Evolutionary conservation across 1,284 basidiomycete species (phyloP).

Genomic region (Leccinum griseonigrum): DNA sequence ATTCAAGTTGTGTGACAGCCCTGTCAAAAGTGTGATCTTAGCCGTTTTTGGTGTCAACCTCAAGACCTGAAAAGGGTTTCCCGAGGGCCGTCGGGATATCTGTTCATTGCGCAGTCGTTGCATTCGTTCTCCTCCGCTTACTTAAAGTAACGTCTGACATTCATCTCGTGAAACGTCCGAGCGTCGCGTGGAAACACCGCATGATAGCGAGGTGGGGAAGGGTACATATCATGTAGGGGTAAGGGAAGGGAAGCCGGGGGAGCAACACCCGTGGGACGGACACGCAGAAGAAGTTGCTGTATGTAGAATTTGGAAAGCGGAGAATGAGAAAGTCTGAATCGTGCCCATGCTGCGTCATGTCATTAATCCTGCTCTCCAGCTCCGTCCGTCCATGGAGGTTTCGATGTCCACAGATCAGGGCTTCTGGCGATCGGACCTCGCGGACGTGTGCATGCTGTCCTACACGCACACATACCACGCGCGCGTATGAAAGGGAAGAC

Average conservation of each 20-base stretch:
- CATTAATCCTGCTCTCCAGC: background rate
- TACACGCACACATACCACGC: background rate
- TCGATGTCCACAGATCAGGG: too few species aligned
- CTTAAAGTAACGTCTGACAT: background rate
- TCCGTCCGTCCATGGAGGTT: background rate
- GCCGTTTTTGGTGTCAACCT: background rate
- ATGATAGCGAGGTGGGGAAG: background rate
- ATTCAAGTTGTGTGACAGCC: background rate
- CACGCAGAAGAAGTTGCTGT: background rate
- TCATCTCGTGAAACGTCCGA: constrained; percentile 22
- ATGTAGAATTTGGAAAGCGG: background rate
- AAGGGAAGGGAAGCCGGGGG: background rate
- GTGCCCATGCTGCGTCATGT: background rate
- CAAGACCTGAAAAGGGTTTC: constrained; percentile 15
- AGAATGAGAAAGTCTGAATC: background rate
- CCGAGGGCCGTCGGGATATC: background rate
- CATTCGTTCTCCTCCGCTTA: background rate
- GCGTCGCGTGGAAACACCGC: constrained; percentile 13
- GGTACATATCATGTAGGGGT: background rate
- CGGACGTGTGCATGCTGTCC: background rate
- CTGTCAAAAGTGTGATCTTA: background rate
- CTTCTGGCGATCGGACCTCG: constrained; percentile 16
- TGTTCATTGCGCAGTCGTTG: background rate
- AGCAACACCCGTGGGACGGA: background rate
- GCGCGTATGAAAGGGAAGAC: background rate